phyloP scores from a whole-genome alignment of 176 grass and related monocot genomes.

The Musa troglodytarum region DNA sequence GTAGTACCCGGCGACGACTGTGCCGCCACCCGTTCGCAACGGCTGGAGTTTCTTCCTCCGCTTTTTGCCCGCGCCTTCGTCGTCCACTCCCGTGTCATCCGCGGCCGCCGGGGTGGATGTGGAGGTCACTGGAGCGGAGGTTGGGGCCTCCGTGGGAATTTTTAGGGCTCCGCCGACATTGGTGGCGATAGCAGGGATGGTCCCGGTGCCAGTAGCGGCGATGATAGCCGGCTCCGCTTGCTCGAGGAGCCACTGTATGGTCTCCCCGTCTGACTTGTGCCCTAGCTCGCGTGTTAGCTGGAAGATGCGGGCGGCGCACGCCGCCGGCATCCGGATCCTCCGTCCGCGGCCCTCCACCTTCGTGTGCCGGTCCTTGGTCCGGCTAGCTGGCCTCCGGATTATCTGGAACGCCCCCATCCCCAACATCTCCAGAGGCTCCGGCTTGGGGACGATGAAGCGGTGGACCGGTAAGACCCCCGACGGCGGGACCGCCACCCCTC shows the following conservation, averaged over 20 bases:
- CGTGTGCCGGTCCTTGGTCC: neutral
- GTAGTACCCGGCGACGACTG: conserved; percentile 13
- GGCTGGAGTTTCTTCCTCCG: conserved; percentile 3
- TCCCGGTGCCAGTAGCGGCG: neutral
- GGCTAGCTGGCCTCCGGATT: neutral
- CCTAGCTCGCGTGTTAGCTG: neutral
- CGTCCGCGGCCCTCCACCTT: neutral
- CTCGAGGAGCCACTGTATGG: conserved; percentile 7
- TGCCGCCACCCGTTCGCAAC: neutral
- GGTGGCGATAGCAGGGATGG: neutral
- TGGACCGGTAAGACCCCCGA: neutral
- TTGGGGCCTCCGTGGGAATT: neutral
- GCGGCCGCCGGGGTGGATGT: neutral
- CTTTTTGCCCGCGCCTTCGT: neutral
- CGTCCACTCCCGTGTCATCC: neutral
- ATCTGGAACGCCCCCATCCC: neutral
- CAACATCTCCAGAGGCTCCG: conserved; percentile 3
- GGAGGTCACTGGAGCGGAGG: neutral
- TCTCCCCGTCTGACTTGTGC: conserved; percentile 1
- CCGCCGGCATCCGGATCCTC: conserved; percentile 1
- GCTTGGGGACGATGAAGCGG: conserved; percentile 1
- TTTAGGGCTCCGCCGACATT: neutral
- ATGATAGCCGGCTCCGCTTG: neutral
- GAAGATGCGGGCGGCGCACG: neutral
- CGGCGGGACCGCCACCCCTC: neutral